Evolutionary conservation across 208 protist genomes (phyloP).

Genomic region (Acanthamoeba culbertsoni): DNA sequence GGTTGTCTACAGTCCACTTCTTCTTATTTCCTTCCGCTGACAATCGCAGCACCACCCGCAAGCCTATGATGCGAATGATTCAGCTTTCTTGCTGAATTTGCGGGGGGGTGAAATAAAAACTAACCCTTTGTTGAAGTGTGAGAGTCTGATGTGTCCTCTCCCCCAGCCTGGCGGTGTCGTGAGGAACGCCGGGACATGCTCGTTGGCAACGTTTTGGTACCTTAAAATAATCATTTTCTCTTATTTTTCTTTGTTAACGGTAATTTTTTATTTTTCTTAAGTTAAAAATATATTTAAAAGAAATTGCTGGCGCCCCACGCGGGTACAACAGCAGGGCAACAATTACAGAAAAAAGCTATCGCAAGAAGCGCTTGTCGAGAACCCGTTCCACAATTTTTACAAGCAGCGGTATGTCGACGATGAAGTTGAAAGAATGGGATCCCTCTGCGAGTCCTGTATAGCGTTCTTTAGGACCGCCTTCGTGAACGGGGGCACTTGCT

Average conservation of each 20-base stretch:
- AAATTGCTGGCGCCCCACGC: too few species aligned
- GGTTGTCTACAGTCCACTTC: background rate
- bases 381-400: background rate
- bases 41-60: background rate
- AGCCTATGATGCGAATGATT: too few species aligned
- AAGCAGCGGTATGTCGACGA: background rate
- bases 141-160: too few species aligned
- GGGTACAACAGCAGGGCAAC: too few species aligned
- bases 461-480: background rate
- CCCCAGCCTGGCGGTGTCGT: too few species aligned
- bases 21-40: background rate
- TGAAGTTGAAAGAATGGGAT: background rate
- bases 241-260: too few species aligned
- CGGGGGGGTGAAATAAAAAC: too few species aligned
- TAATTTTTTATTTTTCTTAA: too few species aligned
- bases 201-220: background rate
- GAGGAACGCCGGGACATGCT: background rate
- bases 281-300: too few species aligned
- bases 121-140: too few species aligned
- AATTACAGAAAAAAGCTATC: background rate
- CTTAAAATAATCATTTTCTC: background rate
- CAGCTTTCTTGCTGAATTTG: background rate
- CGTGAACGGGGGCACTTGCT: background rate
- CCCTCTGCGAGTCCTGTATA: background rate
- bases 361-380: background rate